Evolutionary conservation across 495 filamentous ascomycete species (phyloP), one percentile per base, ranked within the genome.

Genomic region (Aspergillus nanangensis): DNA sequence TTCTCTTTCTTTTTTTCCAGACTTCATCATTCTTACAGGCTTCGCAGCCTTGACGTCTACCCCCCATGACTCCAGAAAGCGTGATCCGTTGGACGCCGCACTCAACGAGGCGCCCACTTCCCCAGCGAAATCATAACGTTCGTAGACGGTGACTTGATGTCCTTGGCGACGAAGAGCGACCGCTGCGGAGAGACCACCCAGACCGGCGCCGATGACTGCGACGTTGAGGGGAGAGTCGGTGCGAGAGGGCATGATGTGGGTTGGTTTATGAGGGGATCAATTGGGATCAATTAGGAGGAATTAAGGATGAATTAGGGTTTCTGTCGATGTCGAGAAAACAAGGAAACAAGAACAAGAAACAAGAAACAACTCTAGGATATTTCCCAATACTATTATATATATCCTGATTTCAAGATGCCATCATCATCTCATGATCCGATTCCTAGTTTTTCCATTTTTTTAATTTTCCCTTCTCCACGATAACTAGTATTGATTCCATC

Each of bases 161-260:
- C 77, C 77, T 29, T 71, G 60, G 10, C 69, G 69, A 21, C 75
- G 69, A 4, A 82, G 51, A 8, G 63, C 68, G n/a, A 80, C 65
- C 1, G 77, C 76, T 5, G 76, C 71, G 2, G 67, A 56, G 9
- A 80, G 55, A 10, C 78, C 77, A n/a, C 75, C 75, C 18, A 80
- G 76, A 3, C 77, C 77, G 7, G 71, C 77, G 11, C 77, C 77
- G 13, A 79, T 69, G 29, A 80, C 69, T 56, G 60, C 60, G 8
- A 61, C 41, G 20, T 47, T 29, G 9, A 51, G 32, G 18, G 37
- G 37, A 19, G 47, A 49, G 39, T 49, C 47, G 11, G 38, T 49
- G 13, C 47, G 32, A 7, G 47, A 34, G 13, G 47, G 47, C 47
- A 49, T 43, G 21, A 9, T 41, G 10, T 20, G 15, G 14, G 21